Percentiles rank a stretch among this genome's conserved stretches.
phyloP scores from a whole-genome alignment of 169 alveolate genomes.

The Cryptosporidium ubiquitum region DNA sequence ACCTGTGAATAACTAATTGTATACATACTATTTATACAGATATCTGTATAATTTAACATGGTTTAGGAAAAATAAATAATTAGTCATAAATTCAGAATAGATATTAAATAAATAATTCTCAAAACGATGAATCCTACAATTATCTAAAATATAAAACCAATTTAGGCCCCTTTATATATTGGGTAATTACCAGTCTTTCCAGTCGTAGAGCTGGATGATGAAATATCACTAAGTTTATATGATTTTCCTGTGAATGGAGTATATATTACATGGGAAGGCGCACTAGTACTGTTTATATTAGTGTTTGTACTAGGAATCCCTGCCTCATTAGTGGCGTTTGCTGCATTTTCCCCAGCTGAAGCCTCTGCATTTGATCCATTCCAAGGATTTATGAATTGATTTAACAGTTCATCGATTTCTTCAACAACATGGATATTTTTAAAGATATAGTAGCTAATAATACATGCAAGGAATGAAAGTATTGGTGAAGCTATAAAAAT shows the following conservation, averaged over 20 bases:
- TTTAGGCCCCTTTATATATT: slow-evolving; percentile 71
- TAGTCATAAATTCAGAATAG: background rate
- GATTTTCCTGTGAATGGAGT: slow-evolving; percentile 71
- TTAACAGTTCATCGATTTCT: slow-evolving; percentile 42
- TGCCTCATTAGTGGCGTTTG: background rate
- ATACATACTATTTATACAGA: background rate
- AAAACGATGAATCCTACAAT: background rate
- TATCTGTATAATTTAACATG: too few relatives aligned
- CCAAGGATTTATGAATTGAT: slow-evolving; percentile 31
- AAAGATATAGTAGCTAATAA: slow-evolving; percentile 49
- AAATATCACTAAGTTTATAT: slow-evolving; percentile 51
- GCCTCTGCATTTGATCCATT: background rate
- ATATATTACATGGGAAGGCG: background rate
- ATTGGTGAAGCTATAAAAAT: slow-evolving; percentile 52
- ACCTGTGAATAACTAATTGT: background rate
- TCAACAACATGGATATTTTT: slow-evolving; percentile 50
- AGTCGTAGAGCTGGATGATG: background rate
- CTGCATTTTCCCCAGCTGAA: background rate
- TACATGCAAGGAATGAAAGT: slow-evolving; percentile 31
- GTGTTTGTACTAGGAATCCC: slow-evolving; percentile 1
- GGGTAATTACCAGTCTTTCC: slow-evolving; percentile 22
- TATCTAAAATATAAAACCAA: background rate
- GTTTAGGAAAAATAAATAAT: background rate
- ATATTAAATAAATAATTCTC: background rate
- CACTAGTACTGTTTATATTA: background rate